A percentile compares a stretch with the other conserved stretches of the same genome.
phyloP scores from a whole-genome alignment of 179 eudicot species.

The Pouteria campechiana region DNA sequence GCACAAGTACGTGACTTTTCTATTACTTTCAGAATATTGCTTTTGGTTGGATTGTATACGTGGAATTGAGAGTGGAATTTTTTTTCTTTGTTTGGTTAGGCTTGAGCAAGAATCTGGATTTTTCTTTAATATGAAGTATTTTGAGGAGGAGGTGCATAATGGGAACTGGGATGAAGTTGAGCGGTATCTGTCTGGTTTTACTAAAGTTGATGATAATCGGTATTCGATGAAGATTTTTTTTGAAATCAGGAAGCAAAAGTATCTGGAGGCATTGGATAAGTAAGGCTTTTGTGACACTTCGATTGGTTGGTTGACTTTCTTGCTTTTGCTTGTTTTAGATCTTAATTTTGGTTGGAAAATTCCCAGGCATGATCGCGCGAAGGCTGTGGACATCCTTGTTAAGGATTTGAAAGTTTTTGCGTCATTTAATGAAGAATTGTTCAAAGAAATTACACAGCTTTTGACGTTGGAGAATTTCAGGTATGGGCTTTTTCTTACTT shows the following conservation, averaged over 20 bases:
- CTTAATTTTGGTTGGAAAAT: constrained; percentile 2
- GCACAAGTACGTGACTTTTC: constrained; percentile 61
- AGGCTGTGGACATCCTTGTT: constrained; percentile 80
- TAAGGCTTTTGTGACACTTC: constrained; percentile 12
- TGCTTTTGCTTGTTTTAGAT: neutral
- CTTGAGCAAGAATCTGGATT: constrained; percentile 96
- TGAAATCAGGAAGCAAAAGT: constrained; percentile 91
- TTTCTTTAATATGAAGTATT: constrained; percentile 93
- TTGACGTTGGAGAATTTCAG: constrained; percentile 77
- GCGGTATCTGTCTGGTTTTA: constrained; percentile 83
- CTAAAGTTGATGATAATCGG: constrained; percentile 91
- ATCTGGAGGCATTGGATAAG: constrained; percentile 95
- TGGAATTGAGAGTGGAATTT: neutral
- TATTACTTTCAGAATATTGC: neutral
- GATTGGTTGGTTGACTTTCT: neutral
- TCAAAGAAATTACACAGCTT: constrained; percentile 84
- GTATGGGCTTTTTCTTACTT: no score
- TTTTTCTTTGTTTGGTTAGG: constrained; percentile 22
- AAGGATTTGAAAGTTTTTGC: constrained; percentile 85
- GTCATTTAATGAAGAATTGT: constrained; percentile 78
- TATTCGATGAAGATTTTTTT: constrained; percentile 98
- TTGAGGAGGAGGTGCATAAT: constrained; percentile 86
- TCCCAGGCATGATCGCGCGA: constrained; percentile 67
- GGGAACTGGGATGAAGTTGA: constrained; percentile 99
- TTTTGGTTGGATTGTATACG: neutral